Percentiles rank a stretch among this genome's conserved stretches.
phyloP scores from a whole-genome alignment of 768 basidiomycete species.

The Rhodotorula graminis region DNA sequence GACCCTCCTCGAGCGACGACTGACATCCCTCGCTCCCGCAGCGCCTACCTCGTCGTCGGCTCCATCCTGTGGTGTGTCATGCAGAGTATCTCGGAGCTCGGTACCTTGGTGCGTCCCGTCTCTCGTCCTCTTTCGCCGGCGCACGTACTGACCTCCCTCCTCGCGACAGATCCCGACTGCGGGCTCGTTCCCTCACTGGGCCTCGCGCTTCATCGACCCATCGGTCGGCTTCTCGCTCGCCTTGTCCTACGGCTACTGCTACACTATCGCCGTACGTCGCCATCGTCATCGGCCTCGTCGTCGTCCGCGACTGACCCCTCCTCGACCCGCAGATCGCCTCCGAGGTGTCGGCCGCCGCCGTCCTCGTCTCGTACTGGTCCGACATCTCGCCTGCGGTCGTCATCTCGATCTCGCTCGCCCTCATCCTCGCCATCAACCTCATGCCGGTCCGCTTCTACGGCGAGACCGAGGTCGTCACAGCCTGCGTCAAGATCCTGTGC shows the following conservation, averaged over 20 bases:
- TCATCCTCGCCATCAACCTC: constrained; percentile 58
- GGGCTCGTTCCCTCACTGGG: constrained; percentile 43
- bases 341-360: constrained; percentile 46
- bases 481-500: constrained; percentile 43
- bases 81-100: constrained; percentile 42
- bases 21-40: background rate
- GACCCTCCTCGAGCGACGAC: background rate
- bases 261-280: constrained; percentile 45
- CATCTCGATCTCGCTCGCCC: constrained; percentile 60
- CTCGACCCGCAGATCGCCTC: constrained; percentile 41
- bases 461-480: constrained; percentile 29
- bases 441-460: constrained; percentile 59
- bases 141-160: background rate
- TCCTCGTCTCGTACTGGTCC: constrained; percentile 40
- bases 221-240: constrained; percentile 45
- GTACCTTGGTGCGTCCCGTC: constrained; percentile 35
- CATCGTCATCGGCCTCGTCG: too few relatives aligned
- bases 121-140: background rate
- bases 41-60: constrained; percentile 53
- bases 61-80: constrained; percentile 48
- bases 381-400: constrained; percentile 19
- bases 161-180: constrained; percentile 31
- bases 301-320: background rate
- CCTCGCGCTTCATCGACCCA: constrained; percentile 42
- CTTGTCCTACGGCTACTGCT: constrained; percentile 44